A percentile compares a stretch with the other conserved stretches of the same genome.
phyloP scores from a whole-genome alignment of 805 yeast species.

The Yamadazyma sp. region DNA sequence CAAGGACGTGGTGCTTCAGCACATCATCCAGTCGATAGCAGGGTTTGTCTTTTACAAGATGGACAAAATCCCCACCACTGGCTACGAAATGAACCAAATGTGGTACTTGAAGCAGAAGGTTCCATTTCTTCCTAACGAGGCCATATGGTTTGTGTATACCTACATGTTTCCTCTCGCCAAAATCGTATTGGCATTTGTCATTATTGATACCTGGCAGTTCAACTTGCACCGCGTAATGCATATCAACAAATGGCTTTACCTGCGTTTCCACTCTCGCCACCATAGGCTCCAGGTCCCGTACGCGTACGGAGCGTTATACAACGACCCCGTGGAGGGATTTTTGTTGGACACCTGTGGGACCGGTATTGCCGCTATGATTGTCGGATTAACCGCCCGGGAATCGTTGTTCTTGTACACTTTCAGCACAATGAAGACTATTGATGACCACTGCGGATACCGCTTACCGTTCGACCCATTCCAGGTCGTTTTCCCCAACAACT shows the following conservation, averaged over 20 bases:
- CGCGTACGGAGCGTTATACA: conserved; percentile 94
- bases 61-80: conserved; percentile 58
- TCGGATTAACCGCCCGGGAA: conserved; percentile 75
- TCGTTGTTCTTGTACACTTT: conserved; percentile 71
- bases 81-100: conserved; percentile 46
- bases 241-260: conserved; percentile 69
- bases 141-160: conserved; percentile 55
- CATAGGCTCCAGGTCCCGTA: conserved; percentile 94
- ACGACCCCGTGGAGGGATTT: conserved; percentile 93
- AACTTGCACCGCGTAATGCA: conserved; percentile 90
- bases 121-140: conserved; percentile 45
- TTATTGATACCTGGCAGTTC: conserved; percentile 96
- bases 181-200: conserved; percentile 59
- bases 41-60: conserved; percentile 56
- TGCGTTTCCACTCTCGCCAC: conserved; percentile 87
- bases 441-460: conserved; percentile 98
- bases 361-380: conserved; percentile 69
- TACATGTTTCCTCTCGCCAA: conserved; percentile 63
- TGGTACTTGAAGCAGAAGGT: conserved; percentile 46
- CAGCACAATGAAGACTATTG: conserved; percentile 94
- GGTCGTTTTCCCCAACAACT: conserved; percentile 86
- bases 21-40: conserved; percentile 71
- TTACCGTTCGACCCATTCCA: conserved; percentile 92
- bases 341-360: conserved; percentile 90
- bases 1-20: conserved; percentile 82